Conservation (phyloP, 805 yeast species). For the Hanseniaspora mollemarum region DNA sequence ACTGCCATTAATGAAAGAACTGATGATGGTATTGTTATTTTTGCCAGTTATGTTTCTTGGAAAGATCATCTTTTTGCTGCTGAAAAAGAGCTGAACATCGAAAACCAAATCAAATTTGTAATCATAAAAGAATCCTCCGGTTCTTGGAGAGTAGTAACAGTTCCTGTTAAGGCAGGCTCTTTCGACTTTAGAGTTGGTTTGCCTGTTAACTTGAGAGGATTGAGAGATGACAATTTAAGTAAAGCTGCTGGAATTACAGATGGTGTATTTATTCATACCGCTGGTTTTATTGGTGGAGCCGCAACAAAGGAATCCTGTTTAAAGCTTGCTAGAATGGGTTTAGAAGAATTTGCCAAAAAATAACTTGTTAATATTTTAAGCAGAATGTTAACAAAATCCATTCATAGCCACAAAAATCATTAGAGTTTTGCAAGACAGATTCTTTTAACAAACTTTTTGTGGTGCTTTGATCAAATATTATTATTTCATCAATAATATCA, state of each 20-base stretch:
- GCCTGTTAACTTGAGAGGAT: conserved; percentile 91
- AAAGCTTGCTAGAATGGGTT: conserved; percentile 45
- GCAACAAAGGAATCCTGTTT: conserved; percentile 66
- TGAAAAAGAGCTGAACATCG: conserved; percentile 49
- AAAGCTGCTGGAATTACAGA: conserved; percentile 69
- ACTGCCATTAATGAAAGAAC: conserved; percentile 52
- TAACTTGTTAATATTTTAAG: not conserved
- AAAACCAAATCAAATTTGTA: conserved; percentile 57
- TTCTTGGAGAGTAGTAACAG: conserved; percentile 83
- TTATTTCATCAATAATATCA: too few species aligned
- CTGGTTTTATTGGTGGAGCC: conserved; percentile 96
- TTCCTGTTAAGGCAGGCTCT: conserved; percentile 64
- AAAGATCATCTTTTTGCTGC: conserved; percentile 75
- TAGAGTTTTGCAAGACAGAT: too few species aligned
- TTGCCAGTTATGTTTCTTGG: conserved; percentile 85
- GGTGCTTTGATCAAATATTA: too few species aligned
- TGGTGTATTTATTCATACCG: conserved; percentile 86
- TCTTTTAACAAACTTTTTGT: too few species aligned
- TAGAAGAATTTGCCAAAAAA: not conserved
- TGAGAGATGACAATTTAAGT: conserved; percentile 75
- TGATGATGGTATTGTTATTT: conserved; percentile 62
- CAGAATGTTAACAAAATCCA: too few species aligned
- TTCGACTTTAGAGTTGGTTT: conserved; percentile 78
- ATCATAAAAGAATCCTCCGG: conserved; percentile 63
- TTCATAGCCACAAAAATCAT: too few species aligned